Conservation (phyloP, 176 grass and related monocot genomes). For the Microstegium vimineum region DNA sequence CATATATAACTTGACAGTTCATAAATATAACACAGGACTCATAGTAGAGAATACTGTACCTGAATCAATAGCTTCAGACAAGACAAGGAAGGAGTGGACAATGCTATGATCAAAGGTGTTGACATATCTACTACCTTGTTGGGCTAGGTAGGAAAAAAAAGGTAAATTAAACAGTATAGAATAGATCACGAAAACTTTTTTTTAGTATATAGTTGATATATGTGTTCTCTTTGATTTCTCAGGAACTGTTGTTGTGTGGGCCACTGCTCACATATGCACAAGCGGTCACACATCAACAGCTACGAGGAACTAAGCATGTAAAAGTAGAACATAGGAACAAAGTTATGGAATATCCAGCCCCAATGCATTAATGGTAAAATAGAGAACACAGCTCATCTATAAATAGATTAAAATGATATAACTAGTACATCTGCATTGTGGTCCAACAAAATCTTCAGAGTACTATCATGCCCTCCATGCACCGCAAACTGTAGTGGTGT, state of each 20-base stretch:
- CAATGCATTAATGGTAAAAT: background rate
- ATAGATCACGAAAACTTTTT: background rate
- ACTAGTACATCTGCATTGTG: constrained; percentile 12
- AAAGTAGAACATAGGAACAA: background rate
- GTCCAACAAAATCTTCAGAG: constrained; percentile 32
- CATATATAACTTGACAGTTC: background rate
- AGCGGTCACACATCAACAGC: background rate
- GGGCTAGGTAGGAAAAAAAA: background rate
- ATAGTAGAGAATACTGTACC: constrained; percentile 9
- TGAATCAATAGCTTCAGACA: constrained; percentile 34
- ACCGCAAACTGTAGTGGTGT: constrained; percentile 31
- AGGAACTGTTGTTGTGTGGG: background rate
- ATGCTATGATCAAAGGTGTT: background rate
- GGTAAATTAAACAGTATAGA: background rate
- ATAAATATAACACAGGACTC: background rate
- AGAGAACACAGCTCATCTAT: background rate
- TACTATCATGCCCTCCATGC: constrained; percentile 15
- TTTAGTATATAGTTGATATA: background rate
- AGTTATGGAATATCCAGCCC: background rate
- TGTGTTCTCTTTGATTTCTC: background rate
- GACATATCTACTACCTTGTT: background rate
- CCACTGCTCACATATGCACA: background rate
- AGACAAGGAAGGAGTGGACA: background rate
- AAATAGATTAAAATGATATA: background rate
- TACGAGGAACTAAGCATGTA: background rate